These are phyloP conservation scores for Deinandra increscens DNA, from an alignment of 129 eudicot species.

Conservation along the genomic window DNA sequence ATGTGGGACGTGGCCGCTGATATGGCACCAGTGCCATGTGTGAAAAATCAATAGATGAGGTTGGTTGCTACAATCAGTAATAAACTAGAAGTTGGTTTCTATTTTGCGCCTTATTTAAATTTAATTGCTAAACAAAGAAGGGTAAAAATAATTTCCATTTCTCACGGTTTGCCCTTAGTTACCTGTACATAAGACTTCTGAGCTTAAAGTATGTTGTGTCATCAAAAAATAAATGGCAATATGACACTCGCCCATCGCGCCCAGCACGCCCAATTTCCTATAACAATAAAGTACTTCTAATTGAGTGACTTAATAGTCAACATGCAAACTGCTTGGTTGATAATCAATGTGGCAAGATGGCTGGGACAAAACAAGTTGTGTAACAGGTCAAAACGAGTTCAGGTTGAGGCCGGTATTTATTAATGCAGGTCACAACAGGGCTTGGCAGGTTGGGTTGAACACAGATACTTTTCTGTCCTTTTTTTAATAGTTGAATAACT, in stretches of 20 bases:
- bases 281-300: conserved; percentile 5
- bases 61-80: background rate
- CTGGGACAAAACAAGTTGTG: background rate
- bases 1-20: background rate
- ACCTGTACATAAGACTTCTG: conserved; percentile 70
- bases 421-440: background rate
- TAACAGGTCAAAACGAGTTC: background rate
- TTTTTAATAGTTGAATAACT: background rate
- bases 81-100: background rate
- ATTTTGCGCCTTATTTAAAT: background rate
- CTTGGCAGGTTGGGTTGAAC: background rate
- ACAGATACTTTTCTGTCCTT: background rate
- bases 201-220: conserved; percentile 73
- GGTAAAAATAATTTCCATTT: background rate
- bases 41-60: background rate
- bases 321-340: conserved; percentile 7
- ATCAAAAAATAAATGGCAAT: conserved; percentile 86
- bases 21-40: background rate
- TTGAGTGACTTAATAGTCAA: background rate
- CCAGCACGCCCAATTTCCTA: conserved; percentile 99
- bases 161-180: background rate
- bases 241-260: conserved; percentile 90
- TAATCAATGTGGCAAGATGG: background rate
- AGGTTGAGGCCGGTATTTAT: background rate
- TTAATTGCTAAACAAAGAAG: background rate